Percentiles rank a stretch among this genome's conserved stretches.
Evolutionary conservation across 1,139 yeast genomes (phyloP).

Genomic region (Taphrina pruni): DNA sequence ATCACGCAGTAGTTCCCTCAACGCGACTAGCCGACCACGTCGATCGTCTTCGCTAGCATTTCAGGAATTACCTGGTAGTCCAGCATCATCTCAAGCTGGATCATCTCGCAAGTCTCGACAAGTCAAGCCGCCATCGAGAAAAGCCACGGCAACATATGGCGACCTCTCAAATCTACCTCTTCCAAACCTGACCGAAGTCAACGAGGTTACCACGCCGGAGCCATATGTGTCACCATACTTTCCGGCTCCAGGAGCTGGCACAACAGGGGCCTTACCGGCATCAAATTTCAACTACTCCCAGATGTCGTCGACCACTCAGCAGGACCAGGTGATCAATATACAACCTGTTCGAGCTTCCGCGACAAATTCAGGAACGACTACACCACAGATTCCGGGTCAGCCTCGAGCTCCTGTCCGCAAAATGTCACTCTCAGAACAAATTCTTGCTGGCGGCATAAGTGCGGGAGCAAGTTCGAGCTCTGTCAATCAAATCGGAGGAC

Average conservation of each 20-base stretch:
- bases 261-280: slow-evolving; percentile 34
- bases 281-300: slow-evolving; percentile 13
- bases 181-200: slow-evolving; percentile 17
- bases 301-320: neutral
- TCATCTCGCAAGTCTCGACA: slow-evolving; percentile 3
- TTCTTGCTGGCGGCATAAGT: neutral
- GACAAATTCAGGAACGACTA: slow-evolving; percentile 15
- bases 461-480: neutral
- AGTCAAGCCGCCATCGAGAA: slow-evolving; percentile 27
- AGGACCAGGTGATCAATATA: neutral
- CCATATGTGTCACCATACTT: slow-evolving; percentile 36
- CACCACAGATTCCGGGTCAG: slow-evolving; percentile 23
- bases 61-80: slow-evolving; percentile 35
- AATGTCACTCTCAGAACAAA: slow-evolving; percentile 36
- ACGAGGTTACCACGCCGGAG: slow-evolving; percentile 15
- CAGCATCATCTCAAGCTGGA: slow-evolving; percentile 10
- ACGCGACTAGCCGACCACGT: slow-evolving; percentile 16
- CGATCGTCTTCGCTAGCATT: slow-evolving; percentile 34
- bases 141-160: slow-evolving; percentile 39
- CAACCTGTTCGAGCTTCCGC: slow-evolving; percentile 30
- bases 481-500: neutral
- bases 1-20: slow-evolving; percentile 13
- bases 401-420: slow-evolving; percentile 24
- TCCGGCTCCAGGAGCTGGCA: slow-evolving; percentile 40
- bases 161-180: slow-evolving; percentile 24